A percentile compares a stretch with the other conserved stretches of the same genome.
phyloP scores from a whole-genome alignment of 768 basidiomycete genomes.

The Lentinula lateritia region DNA sequence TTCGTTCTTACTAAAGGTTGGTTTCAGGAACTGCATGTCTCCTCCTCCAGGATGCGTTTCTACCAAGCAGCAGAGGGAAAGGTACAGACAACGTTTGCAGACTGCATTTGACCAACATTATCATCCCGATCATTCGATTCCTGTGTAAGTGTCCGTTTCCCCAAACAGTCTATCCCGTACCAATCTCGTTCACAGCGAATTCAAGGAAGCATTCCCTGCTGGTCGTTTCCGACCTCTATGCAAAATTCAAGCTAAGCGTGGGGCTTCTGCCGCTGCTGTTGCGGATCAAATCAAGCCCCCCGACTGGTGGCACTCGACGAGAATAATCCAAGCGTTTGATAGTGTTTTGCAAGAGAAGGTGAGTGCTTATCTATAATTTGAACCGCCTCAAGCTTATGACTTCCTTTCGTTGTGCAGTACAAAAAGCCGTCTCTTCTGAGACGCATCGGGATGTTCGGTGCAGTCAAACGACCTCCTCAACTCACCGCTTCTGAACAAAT shows the following conservation, averaged over 20 bases:
- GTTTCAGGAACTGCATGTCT: constrained; percentile 63
- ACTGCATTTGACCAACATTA: constrained; percentile 81
- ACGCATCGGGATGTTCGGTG: constrained; percentile 73
- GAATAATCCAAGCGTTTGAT: constrained; percentile 89
- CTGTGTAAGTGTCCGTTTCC: constrained; percentile 38
- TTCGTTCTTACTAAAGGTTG: constrained; percentile 8
- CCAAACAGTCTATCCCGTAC: constrained; percentile 1
- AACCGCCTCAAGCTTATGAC: constrained; percentile 8
- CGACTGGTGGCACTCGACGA: constrained; percentile 91
- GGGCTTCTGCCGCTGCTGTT: constrained; percentile 72
- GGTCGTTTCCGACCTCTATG: constrained; percentile 88
- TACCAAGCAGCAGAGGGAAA: constrained; percentile 73
- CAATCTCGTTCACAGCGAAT: constrained; percentile 50
- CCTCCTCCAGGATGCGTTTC: constrained; percentile 76
- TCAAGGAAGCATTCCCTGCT: constrained; percentile 92
- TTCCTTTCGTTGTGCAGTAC: constrained; percentile 36
- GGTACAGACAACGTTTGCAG: constrained; percentile 67
- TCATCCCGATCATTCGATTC: constrained; percentile 83
- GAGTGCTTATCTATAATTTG: constrained; percentile 9
- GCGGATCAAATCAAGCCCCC: constrained; percentile 89
- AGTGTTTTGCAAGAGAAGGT: constrained; percentile 82
- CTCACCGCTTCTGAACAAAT: constrained; percentile 78
- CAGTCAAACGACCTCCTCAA: constrained; percentile 63
- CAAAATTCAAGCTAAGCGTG: constrained; percentile 83
- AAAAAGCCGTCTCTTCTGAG: constrained; percentile 88